Evolutionary conservation across 768 basidiomycete genomes (phyloP).

Genomic region (Boletus subcaerulescens): DNA sequence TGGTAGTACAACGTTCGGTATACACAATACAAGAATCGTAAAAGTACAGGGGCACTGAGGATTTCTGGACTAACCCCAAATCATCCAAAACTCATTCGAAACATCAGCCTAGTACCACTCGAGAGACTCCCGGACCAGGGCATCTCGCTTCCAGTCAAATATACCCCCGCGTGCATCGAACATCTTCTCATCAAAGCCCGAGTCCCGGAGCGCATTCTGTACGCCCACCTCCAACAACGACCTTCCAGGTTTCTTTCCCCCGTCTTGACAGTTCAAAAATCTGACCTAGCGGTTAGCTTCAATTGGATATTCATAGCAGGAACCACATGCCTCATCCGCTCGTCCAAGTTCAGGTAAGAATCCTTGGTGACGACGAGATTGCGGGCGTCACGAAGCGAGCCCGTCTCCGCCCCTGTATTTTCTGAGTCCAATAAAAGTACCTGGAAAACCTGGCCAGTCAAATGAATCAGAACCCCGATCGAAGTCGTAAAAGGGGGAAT

Average conservation of each 20-base stretch:
- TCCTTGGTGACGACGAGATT: slow-evolving; percentile 27
- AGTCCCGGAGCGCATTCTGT: neutral
- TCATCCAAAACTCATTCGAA: no score
- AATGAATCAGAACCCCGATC: no score
- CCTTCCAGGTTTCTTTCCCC: neutral
- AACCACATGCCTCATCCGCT: neutral
- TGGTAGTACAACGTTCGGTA: no score
- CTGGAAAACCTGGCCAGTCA: slow-evolving; percentile 31
- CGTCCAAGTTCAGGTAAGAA: neutral
- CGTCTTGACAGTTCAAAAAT: neutral
- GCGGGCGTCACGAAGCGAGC: slow-evolving; percentile 34
- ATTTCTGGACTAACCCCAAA: no score
- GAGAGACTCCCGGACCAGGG: neutral
- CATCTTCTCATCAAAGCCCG: neutral
- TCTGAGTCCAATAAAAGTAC: slow-evolving; percentile 36
- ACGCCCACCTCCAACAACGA: neutral
- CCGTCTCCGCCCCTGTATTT: slow-evolving; percentile 31
- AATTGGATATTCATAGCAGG: no score
- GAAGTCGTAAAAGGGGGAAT: neutral
- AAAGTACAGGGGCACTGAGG: no score
- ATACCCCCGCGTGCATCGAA: neutral
- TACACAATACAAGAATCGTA: no score
- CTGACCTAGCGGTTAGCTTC: neutral
- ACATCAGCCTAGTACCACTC: neutral
- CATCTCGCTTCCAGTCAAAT: neutral